These are phyloP conservation scores for Suillus spraguei DNA, from an alignment of 768 basidiomycete genomes.

Conservation along the genomic window DNA sequence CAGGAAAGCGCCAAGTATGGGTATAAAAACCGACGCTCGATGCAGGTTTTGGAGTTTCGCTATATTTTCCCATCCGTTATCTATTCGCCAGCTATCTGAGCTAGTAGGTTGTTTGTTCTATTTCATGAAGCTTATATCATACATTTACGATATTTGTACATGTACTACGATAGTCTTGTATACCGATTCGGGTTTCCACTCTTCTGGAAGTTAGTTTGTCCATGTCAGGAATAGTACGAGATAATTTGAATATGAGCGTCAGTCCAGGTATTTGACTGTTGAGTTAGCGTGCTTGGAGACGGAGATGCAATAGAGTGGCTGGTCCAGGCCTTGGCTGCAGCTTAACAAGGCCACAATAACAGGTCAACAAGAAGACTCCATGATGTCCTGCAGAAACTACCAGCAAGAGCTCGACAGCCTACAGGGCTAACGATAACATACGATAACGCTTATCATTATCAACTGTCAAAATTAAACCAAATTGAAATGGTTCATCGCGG, in stretches of 20 bases:
- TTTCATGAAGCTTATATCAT: background rate
- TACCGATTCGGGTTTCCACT: background rate
- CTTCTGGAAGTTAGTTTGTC: background rate
- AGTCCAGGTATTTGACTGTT: too few relatives aligned
- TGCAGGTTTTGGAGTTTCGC: background rate
- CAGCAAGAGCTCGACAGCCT: background rate
- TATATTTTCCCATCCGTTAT: background rate
- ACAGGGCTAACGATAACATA: background rate
- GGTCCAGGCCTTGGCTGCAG: background rate
- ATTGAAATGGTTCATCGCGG: background rate
- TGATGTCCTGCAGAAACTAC: background rate
- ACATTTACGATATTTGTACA: background rate
- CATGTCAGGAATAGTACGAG: background rate
- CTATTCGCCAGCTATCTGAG: background rate
- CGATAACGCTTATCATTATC: background rate
- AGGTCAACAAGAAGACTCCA: background rate
- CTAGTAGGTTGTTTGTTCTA: background rate
- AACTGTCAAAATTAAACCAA: too few relatives aligned
- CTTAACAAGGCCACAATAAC: background rate
- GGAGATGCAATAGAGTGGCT: background rate
- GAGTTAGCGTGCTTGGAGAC: too few relatives aligned
- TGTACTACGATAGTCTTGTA: constrained; percentile 6
- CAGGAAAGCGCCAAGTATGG: constrained; percentile 1
- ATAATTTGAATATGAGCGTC: background rate
- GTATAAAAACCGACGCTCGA: background rate